A percentile compares a stretch with the other conserved stretches of the same genome.
These are phyloP conservation scores for Diacronema lutheri DNA, from an alignment of 78 protist genomes.

Conservation along the genomic window DNA sequence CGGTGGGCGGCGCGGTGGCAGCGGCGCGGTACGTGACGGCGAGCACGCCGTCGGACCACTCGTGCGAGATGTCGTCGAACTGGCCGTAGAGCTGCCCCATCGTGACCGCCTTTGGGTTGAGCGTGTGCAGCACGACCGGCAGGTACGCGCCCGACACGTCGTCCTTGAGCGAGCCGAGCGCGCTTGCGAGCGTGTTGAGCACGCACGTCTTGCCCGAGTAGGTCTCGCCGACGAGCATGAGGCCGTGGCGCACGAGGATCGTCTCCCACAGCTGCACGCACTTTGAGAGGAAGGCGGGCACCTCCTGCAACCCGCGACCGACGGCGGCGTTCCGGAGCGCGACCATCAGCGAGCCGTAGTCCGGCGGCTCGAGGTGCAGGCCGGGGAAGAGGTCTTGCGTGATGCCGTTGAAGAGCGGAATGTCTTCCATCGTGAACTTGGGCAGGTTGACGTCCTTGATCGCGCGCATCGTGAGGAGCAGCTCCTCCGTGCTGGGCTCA, in stretches of 20 bases:
- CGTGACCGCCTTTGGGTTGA: conserved; percentile 70
- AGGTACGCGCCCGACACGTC: neutral
- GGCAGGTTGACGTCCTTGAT: conserved; percentile 60
- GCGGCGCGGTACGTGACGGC: conserved; percentile 30
- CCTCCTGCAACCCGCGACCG: conserved; percentile 26
- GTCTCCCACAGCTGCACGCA: conserved; percentile 62
- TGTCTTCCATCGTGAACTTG: conserved; percentile 50
- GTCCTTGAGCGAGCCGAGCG: conserved; percentile 1
- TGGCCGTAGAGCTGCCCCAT: conserved; percentile 67
- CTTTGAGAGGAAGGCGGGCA: conserved; percentile 48
- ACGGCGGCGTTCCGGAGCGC: conserved; percentile 19
- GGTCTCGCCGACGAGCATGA: conserved; percentile 80
- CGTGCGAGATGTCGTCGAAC: conserved; percentile 49
- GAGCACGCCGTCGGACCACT: conserved; percentile 75
- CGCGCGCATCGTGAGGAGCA: conserved; percentile 28
- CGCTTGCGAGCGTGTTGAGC: conserved; percentile 24
- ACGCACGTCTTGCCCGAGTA: conserved; percentile 68
- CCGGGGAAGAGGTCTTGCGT: conserved; percentile 71
- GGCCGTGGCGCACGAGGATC: conserved; percentile 60
- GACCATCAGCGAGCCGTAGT: conserved; percentile 2
- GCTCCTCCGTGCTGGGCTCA: conserved; percentile 13
- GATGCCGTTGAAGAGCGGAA: conserved; percentile 65
- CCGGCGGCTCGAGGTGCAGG: conserved; percentile 3
- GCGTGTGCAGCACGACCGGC: neutral
- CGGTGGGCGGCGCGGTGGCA: neutral